Percentiles rank a stretch among this genome's conserved stretches.
These are phyloP conservation scores for Aspergillus texensis DNA, from an alignment of 2,329 filamentous ascomycete genomes.

Conservation along the genomic window DNA sequence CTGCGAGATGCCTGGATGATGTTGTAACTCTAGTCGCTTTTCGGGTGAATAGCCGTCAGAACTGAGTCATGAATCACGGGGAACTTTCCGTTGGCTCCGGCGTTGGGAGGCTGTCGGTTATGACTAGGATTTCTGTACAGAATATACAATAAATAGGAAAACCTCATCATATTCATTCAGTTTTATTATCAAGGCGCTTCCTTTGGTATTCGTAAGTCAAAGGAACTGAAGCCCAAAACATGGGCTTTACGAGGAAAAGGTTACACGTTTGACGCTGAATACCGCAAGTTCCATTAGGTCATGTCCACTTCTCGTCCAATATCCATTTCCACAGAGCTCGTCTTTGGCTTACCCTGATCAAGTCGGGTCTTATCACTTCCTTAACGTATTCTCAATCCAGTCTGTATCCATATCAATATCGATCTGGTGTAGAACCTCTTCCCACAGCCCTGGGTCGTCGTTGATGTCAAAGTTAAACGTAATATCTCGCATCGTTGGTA, in stretches of 20 bases:
- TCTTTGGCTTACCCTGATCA: background rate
- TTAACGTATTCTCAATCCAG: slow-evolving; percentile 39
- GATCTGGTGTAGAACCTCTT: slow-evolving; percentile 43
- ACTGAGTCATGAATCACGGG: too few species aligned
- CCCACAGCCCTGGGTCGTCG: slow-evolving; percentile 46
- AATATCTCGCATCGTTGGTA: slow-evolving; percentile 33
- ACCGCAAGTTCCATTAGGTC: background rate
- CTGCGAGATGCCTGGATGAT: background rate
- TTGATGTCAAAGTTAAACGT: slow-evolving; percentile 40
- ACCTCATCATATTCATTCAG: background rate
- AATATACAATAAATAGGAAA: background rate
- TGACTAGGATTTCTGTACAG: background rate
- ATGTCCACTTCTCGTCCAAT: background rate
- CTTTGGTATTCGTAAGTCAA: background rate
- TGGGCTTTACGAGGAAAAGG: too few species aligned
- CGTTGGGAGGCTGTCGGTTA: background rate
- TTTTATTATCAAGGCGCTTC: background rate
- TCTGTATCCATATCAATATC: slow-evolving; percentile 48
- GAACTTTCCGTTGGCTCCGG: background rate
- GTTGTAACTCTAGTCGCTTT: background rate
- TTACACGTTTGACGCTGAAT: too few species aligned
- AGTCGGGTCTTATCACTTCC: slow-evolving; percentile 16
- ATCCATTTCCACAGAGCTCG: background rate
- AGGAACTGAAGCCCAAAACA: too few species aligned
- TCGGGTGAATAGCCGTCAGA: background rate